These are phyloP conservation scores for Taxillus chinensis DNA, from an alignment of 164 flowering plant species.

Conservation along the genomic window DNA sequence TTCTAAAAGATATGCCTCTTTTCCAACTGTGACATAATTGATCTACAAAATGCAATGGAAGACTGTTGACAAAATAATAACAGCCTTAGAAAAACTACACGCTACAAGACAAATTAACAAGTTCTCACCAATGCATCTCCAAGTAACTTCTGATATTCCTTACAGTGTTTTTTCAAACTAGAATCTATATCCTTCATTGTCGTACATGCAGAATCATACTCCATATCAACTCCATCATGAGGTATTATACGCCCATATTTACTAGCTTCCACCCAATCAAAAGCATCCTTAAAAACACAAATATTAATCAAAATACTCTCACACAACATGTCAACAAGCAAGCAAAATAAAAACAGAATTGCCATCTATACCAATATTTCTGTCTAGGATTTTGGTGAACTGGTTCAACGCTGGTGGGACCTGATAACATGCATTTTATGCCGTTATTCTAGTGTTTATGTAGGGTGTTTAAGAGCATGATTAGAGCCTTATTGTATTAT, in stretches of 20 bases:
- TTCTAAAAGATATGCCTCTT: constrained; percentile 77
- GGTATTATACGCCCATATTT: constrained; percentile 83
- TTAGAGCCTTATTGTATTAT: too few species aligned
- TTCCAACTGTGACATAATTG: constrained; percentile 78
- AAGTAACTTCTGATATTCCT: constrained; percentile 66
- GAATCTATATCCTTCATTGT: constrained; percentile 38
- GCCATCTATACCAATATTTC: too few species aligned
- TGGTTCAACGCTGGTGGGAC: too few species aligned
- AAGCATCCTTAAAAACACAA: constrained; percentile 85
- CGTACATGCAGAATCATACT: constrained; percentile 79
- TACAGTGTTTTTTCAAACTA: constrained; percentile 43
- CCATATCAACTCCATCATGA: constrained; percentile 73
- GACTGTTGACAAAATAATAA: too few species aligned
- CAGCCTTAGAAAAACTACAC: too few species aligned
- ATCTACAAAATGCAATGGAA: constrained; percentile 46
- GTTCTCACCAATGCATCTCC: constrained; percentile 69
- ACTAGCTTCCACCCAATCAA: constrained; percentile 90
- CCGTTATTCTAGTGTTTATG: too few species aligned
- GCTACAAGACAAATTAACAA: not conserved
- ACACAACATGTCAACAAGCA: too few species aligned
- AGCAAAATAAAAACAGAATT: too few species aligned
- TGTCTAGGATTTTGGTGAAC: too few species aligned
- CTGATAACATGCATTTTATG: too few species aligned
- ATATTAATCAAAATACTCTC: too few species aligned
- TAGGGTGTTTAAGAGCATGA: too few species aligned